Conservation (phyloP, 441 rosid genomes). For the Kokia cookei region DNA sequence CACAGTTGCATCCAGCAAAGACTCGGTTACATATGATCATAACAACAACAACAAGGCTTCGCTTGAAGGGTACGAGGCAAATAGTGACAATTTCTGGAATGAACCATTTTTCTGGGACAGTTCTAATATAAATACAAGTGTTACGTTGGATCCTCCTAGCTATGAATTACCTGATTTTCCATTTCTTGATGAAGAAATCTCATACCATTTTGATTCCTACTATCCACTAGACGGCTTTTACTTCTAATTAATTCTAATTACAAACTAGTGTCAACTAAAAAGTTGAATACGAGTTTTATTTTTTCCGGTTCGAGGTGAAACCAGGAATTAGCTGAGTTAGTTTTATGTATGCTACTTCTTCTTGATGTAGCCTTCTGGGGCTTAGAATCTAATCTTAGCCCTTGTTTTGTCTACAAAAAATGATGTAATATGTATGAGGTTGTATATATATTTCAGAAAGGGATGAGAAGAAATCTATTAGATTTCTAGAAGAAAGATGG, state of each 20-base stretch:
- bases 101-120: slow-evolving; percentile 41
- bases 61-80: slow-evolving; percentile 10
- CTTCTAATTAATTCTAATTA: not conserved
- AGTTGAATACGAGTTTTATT: not conserved
- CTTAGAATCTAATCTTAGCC: not conserved
- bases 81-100: slow-evolving; percentile 41
- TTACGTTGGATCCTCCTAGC: not conserved
- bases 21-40: not conserved
- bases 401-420: not conserved
- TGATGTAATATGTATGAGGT: not conserved
- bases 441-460: too few relatives aligned
- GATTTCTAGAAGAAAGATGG: too few relatives aligned
- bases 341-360: not conserved
- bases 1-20: not conserved
- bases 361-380: not conserved
- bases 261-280: not conserved
- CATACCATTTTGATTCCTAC: not conserved
- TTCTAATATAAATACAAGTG: slow-evolving; percentile 13
- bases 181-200: slow-evolving; percentile 15
- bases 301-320: not conserved
- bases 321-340: not conserved
- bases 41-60: not conserved
- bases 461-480: too few relatives aligned
- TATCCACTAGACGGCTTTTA: not conserved
- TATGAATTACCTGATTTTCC: slow-evolving; percentile 11